Evolutionary conservation across 2,329 filamentous ascomycete species (phyloP).

Genomic region (Fusarium verticillioides): DNA sequence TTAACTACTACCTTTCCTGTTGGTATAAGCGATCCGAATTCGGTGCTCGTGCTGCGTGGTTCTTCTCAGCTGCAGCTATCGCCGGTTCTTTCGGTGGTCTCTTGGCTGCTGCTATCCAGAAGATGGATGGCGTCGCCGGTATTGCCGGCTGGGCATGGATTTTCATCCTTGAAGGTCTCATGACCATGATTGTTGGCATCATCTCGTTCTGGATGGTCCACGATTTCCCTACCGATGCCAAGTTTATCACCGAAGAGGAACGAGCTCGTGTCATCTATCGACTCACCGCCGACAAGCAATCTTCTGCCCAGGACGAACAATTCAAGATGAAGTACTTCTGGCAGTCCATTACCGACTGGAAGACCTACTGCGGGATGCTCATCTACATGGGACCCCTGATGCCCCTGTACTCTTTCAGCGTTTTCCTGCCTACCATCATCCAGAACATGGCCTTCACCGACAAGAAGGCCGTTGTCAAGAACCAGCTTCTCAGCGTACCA

Average conservation of each 20-base stretch:
- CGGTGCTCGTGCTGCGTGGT: conserved; percentile 81
- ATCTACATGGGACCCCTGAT: conserved; percentile 83
- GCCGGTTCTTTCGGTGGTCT: conserved; percentile 83
- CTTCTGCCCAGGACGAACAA: conserved; percentile 77
- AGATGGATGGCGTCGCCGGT: conserved; percentile 73
- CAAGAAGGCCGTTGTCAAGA: conserved; percentile 49
- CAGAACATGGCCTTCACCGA: conserved; percentile 58
- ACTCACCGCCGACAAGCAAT: conserved; percentile 76
- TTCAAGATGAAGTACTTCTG: conserved; percentile 80
- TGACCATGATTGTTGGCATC: conserved; percentile 75
- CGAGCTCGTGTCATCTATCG: conserved; percentile 77
- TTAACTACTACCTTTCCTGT: conserved; percentile 84
- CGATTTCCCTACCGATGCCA: conserved; percentile 82
- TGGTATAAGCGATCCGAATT: conserved; percentile 87
- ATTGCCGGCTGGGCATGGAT: conserved; percentile 72
- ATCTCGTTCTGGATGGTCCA: conserved; percentile 81
- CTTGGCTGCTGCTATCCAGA: conserved; percentile 75
- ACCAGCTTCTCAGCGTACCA: conserved; percentile 60
- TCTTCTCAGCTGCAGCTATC: conserved; percentile 85
- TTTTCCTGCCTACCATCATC: conserved; percentile 86
- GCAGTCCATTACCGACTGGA: conserved; percentile 82
- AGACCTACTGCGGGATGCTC: conserved; percentile 79
- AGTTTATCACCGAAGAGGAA: conserved; percentile 76
- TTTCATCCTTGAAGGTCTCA: conserved; percentile 76
- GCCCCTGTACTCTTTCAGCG: conserved; percentile 78